A percentile compares a stretch with the other conserved stretches of the same genome.
phyloP scores from a whole-genome alignment of 345 rosid species.

The Salix udensis region DNA sequence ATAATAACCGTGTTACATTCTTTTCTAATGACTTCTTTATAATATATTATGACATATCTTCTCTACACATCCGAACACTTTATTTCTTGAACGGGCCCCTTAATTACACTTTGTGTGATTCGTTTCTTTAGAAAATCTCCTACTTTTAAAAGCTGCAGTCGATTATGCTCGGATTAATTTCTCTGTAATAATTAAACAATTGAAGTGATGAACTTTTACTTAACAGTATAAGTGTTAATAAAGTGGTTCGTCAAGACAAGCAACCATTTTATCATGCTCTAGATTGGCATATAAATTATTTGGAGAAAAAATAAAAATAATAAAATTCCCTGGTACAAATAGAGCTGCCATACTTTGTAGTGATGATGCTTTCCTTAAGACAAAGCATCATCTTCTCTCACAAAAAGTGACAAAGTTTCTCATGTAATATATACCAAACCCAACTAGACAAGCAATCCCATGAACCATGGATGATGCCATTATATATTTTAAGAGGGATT shows the following conservation, averaged over 20 bases:
- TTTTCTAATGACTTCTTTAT: too few relatives aligned
- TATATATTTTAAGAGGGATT: background rate
- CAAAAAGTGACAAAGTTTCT: background rate
- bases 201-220: too few relatives aligned
- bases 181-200: too few relatives aligned
- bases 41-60: too few relatives aligned
- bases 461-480: background rate
- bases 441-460: conserved; percentile 31
- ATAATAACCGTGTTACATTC: too few relatives aligned
- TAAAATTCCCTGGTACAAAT: background rate
- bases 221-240: background rate
- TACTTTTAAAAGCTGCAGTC: too few relatives aligned
- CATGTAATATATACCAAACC: conserved; percentile 28
- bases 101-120: too few relatives aligned
- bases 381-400: conserved; percentile 17
- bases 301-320: background rate
- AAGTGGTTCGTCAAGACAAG: background rate
- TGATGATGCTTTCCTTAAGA: conserved; percentile 19
- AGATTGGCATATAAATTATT: background rate
- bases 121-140: too few relatives aligned
- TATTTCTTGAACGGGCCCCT: too few relatives aligned
- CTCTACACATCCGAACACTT: too few relatives aligned
- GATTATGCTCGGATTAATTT: too few relatives aligned
- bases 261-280: background rate
- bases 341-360: background rate